phyloP scores from a whole-genome alignment of 371 early-diverging fungal species.

The Haplosporangium sp. region DNA sequence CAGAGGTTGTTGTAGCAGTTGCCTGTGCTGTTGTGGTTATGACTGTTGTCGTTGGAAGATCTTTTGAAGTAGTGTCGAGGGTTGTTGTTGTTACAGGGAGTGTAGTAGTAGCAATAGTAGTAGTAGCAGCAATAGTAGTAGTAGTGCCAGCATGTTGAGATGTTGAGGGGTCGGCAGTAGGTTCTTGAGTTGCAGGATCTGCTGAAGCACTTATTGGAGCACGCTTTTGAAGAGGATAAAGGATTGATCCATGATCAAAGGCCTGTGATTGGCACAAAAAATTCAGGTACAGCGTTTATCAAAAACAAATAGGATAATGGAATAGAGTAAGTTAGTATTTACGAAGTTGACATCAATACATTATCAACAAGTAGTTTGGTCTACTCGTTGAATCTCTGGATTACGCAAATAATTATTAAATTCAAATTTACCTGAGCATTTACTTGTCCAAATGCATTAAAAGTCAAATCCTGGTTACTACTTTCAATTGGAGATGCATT shows the following conservation, averaged over 20 bases:
- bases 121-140: background rate
- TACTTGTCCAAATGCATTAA: too few relatives aligned
- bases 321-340: too few relatives aligned
- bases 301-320: too few relatives aligned
- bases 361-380: background rate
- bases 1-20: background rate
- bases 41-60: background rate
- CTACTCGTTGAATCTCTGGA: background rate
- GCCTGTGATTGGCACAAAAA: background rate
- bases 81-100: slow-evolving; percentile 1
- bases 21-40: background rate
- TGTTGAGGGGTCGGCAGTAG: background rate
- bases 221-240: slow-evolving; percentile 1
- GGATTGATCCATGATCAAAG: background rate
- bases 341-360: too few relatives aligned
- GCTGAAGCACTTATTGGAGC: background rate
- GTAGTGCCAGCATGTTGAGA: too few relatives aligned
- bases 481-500: background rate
- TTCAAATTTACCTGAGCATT: background rate
- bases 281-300: background rate
- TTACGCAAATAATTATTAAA: too few relatives aligned
- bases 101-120: background rate
- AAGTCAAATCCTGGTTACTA: background rate
- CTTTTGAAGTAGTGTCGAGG: slow-evolving; percentile 1
- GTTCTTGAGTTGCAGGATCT: too few relatives aligned